These are phyloP conservation scores for Irpex sp. DNA, from an alignment of 1,284 basidiomycete species.

Conservation along the genomic window DNA sequence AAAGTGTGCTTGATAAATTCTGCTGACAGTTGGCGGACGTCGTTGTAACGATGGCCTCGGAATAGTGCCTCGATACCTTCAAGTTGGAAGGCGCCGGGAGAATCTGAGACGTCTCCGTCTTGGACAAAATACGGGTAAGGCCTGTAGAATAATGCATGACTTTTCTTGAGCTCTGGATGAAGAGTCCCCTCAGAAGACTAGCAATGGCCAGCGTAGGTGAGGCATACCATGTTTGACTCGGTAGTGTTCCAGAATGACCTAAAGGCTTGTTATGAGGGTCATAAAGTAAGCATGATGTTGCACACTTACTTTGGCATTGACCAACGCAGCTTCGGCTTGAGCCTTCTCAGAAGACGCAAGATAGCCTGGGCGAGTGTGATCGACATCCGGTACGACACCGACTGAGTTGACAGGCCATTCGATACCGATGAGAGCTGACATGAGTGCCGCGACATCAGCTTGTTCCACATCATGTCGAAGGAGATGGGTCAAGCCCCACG, in stretches of 20 bases:
- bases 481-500: conserved; percentile 58
- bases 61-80: conserved; percentile 44
- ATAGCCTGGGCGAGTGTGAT: conserved; percentile 54
- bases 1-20: conserved; percentile 58
- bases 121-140: conserved; percentile 60
- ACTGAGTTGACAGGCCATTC: conserved; percentile 77
- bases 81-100: conserved; percentile 29
- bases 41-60: conserved; percentile 37
- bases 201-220: conserved; percentile 1
- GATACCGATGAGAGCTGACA: conserved; percentile 71
- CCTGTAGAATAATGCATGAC: conserved; percentile 56
- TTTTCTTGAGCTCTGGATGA: conserved; percentile 54
- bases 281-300: neutral
- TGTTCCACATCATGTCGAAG: conserved; percentile 77
- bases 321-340: conserved; percentile 56
- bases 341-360: conserved; percentile 38
- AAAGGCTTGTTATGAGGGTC: neutral
- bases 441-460: conserved; percentile 80
- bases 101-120: conserved; percentile 27
- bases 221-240: conserved; percentile 68
- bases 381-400: conserved; percentile 69
- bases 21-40: conserved; percentile 47
- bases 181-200: conserved; percentile 43
- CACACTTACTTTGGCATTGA: conserved; percentile 60
- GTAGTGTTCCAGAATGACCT: conserved; percentile 81